Evolutionary conservation across 306 rosid genomes (phyloP), one percentile per base, ranked within the genome.

Genomic region (Rubus parviflorus): DNA sequence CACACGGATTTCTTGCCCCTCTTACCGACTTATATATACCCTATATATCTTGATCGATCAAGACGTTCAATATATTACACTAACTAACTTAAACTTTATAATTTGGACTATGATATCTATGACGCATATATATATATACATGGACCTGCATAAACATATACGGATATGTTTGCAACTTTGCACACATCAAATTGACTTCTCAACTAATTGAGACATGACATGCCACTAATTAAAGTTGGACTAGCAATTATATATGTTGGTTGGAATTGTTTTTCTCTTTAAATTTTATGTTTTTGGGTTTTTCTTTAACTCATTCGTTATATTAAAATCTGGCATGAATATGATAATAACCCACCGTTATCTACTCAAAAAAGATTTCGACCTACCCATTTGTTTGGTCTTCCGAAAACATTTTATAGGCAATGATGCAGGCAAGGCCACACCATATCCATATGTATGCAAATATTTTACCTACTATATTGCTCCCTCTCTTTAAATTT

Each of bases 381-480:
- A 25, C 78, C 78, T 58, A 45, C 70, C 35, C 46, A 60, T 46
- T n/a, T 19, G 54, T 42, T 60, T 74, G 69, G 77, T 57, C 40
- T 57, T 73, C 68, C 25, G 57, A n/a, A 57, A 56, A 17, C 16
- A 57, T 41, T 73, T 73, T 56, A 40, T 42, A 41, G 77, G 66
- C 52, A 38, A 40, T 72, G 40, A 54, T 54, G 66, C 35, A 71
- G 8, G 23, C 22, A 16, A 61, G 67, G 67, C 67, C 13, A n/a
- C n/a, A n/a, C n/a, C n/a, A n/a, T n/a, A n/a, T n/a, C 45, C 48
- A 3, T 30, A 30, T 20, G 35, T 43, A 8, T 11, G 45, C 77
- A 46, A 16, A 74, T 9, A 25, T 60, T 45, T 60, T 45, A 30
- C 77, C 47, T 17, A 58, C 58, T 60, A 43, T 2, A 16, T 25